phyloP scores from a whole-genome alignment of 768 basidiomycete species.

The Sutorius australiensis region DNA sequence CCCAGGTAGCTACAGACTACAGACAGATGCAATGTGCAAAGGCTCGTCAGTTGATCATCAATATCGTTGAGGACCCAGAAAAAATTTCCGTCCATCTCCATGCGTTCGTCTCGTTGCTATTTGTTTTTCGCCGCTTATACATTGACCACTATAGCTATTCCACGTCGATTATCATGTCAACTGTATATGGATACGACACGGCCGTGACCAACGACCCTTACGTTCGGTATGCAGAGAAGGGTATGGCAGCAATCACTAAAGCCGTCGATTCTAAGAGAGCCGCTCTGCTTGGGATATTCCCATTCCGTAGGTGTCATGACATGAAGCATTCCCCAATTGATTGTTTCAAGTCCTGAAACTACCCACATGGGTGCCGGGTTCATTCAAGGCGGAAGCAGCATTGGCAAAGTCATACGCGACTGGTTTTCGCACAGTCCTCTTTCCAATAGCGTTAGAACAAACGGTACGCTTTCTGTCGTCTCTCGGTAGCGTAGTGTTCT shows the following conservation, averaged over 20 bases:
- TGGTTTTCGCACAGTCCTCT: constrained; percentile 21
- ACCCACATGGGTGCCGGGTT: constrained; percentile 26
- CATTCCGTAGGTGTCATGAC: constrained; percentile 21
- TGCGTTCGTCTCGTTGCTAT: constrained; percentile 15
- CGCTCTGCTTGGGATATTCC: constrained; percentile 23
- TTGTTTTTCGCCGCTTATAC: not conserved
- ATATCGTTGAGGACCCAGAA: constrained; percentile 28
- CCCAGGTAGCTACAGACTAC: constrained; percentile 27
- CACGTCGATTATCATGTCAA: constrained; percentile 25
- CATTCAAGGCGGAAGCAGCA: constrained; percentile 20
- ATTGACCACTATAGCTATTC: constrained; percentile 19
- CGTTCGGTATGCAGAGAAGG: constrained; percentile 16
- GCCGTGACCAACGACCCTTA: constrained; percentile 19
- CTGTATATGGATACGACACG: constrained; percentile 25
- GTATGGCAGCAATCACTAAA: constrained; percentile 17
- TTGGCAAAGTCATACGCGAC: constrained; percentile 9
- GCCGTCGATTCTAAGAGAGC: constrained; percentile 17
- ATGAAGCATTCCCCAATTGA: not conserved
- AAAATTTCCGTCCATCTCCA: constrained; percentile 25
- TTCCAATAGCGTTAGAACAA: constrained; percentile 19
- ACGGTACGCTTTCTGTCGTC: constrained; percentile 12
- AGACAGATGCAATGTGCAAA: constrained; percentile 32
- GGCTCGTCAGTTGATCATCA: constrained; percentile 31
- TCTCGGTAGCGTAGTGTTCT: not conserved
- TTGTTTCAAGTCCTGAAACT: constrained; percentile 19